Base-by-base conservation (phyloP, 495 filamentous ascomycete species). In the Trichoderma parareesei region DNA sequence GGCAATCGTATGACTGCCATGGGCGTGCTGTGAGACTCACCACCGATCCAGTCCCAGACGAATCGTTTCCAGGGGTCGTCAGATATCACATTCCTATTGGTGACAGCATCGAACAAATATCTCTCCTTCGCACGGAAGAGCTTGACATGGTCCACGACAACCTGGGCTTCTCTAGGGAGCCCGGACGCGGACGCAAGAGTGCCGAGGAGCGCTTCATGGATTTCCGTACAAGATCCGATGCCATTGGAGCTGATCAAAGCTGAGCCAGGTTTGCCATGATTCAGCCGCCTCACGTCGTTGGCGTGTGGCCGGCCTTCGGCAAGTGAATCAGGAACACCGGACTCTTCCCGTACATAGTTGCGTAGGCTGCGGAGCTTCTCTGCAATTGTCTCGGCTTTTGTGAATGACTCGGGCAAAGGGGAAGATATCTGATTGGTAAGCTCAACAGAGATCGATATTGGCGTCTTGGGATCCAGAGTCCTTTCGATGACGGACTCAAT, bases 21-120 rank as follows among this genome's bases (percentile, higher is more conserved):
- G 7, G 38, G 37, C 18, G 27, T 60, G 60, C 35, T 14, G 33
- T 5, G 43, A 20, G 38, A 76, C 85, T 71, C 77, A 90, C 89
- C 82, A 69, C 81, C 76, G 69, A 91, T 75, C 89, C 89, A 93
- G 48, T 77, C 79, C 92, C 92, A 97, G 55, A 91, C 75, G 46
- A 88, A 86, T 66, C 85, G 83, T 9, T 96, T 78, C 80, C 85
- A 88, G n/a, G 81, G 80, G 73, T 96, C 88, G 68, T 93, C 87
- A 1, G 79, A 73, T 2, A 89, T 74, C 35, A 96, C 84, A 8
- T 81, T 69, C 65, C 81, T 82, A 69, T 96, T 97, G 38, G 77
- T 82, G 11, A 73, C 69, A 65, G 82, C 88, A 71, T 96, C 82
- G 68, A 96, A 92, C 1, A 90, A 77, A 71, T 97, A 97, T 1